These are phyloP conservation scores for Botrytis galanthina DNA, from an alignment of 2,329 filamentous ascomycete species.

Conservation along the genomic window DNA sequence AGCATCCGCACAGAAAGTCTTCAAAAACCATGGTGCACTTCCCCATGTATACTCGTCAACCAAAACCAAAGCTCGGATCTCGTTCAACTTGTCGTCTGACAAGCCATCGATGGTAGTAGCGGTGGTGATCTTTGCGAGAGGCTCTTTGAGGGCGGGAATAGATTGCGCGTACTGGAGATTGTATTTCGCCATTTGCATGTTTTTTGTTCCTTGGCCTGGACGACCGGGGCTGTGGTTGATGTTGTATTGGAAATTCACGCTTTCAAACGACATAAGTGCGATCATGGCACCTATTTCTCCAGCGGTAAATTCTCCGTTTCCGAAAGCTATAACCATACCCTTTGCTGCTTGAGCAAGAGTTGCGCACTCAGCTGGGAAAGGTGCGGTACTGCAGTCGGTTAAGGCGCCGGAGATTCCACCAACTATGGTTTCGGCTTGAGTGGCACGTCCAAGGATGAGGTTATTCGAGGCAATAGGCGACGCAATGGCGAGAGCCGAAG, in stretches of 20 bases:
- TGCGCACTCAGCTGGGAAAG: constrained; percentile 50
- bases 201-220: constrained; percentile 61
- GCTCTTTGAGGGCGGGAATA: constrained; percentile 44
- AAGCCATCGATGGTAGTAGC: constrained; percentile 35
- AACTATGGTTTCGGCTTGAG: not conserved
- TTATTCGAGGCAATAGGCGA: not conserved
- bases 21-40: constrained; percentile 60
- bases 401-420: constrained; percentile 47
- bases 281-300: constrained; percentile 59
- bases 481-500: not conserved
- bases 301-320: not conserved
- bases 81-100: constrained; percentile 32
- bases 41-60: constrained; percentile 53
- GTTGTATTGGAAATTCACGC: constrained; percentile 60
- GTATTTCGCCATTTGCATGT: constrained; percentile 59
- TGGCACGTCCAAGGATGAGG: not conserved
- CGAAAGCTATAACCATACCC: not conserved
- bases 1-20: constrained; percentile 51
- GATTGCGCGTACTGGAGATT: constrained; percentile 54
- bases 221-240: constrained; percentile 52
- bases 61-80: constrained; percentile 51
- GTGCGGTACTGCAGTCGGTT: constrained; percentile 45
- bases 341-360: constrained; percentile 43
- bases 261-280: constrained; percentile 60
- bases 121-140: constrained; percentile 37